Base-by-base conservation (phyloP, 306 rosid genomes). In the Vigna hirtella region DNA sequence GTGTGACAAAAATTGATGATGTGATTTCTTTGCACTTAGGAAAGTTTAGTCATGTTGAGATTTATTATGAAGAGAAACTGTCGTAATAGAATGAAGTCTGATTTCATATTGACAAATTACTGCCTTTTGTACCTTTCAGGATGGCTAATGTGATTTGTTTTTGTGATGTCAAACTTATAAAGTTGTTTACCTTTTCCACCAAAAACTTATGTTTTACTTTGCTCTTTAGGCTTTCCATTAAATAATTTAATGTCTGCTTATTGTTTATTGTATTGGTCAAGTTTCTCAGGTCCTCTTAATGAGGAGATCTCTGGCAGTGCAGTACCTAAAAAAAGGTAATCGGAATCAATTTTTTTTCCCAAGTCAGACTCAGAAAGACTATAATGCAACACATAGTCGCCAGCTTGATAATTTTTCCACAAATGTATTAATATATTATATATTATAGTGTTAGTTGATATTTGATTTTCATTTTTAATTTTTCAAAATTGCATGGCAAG, bases 231-330 rank as follows among this genome's bases (percentile, higher is more conserved):
- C 80, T 68, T 72, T 87, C 77, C 71, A 73, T 66, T 75, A 66
- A 56, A 74, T 52, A 56, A 36, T 74, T 80, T 79, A 55, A 79
- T 84, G 84, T 85, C 81, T 86, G 87, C 97, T 95, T 90, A 95
- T 89, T 95, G 89, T 87, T 87, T 91, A 88, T 90, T 93, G 93
- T 82, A 84, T 87, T 91, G 97, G 90, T 96, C 97, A 96, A 96
- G 99, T 95, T 90, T 91, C 97, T 88, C 99, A 91, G 99, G 99
- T 95, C 98, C 90, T 82, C 83, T 91, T 79, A 84, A 85, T 89
- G 97, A 89, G 91, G 92, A 88, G 81, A 77, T 93, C 86, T 88
- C 88, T 77, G 74, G 83, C 78, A 83, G 87, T 81, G 84, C 77
- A 20, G 82, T 81, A 72, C 79, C 88, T 83, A 96, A 95, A 80